These are phyloP conservation scores for Colletotrichum viniferum DNA, from an alignment of 2,329 filamentous ascomycete species.

Conservation along the genomic window DNA sequence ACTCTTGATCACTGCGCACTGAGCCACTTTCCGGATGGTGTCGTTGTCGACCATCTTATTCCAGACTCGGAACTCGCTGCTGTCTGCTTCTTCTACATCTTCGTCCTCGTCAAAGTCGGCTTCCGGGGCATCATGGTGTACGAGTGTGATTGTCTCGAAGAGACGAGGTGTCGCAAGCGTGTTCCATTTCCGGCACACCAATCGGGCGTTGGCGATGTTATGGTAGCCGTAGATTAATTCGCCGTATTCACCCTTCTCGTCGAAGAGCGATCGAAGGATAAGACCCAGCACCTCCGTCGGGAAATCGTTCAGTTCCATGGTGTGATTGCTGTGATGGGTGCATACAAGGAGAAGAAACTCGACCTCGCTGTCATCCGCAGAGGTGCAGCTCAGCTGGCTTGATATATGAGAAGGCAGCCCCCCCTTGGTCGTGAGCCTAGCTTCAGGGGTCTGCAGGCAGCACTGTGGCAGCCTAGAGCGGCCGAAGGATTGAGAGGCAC, in stretches of 20 bases:
- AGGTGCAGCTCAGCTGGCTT: not conserved
- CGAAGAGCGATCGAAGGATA: not conserved
- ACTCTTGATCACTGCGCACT: constrained; percentile 23
- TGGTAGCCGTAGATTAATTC: not conserved
- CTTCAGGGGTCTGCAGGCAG: not conserved
- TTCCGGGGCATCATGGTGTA: not conserved
- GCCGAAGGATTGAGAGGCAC: not conserved
- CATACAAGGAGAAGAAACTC: not conserved
- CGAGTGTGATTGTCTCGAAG: constrained; percentile 7
- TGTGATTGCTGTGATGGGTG: not conserved
- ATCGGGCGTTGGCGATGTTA: constrained; percentile 11
- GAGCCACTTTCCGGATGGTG: not conserved
- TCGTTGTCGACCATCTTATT: not conserved
- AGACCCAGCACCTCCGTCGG: not conserved
- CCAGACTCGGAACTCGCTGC: not conserved
- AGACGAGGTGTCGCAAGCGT: not conserved
- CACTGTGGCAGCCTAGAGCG: not conserved
- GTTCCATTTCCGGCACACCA: constrained; percentile 24
- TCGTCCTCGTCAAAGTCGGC: not conserved
- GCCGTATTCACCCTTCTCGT: not conserved
- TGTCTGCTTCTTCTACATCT: not conserved
- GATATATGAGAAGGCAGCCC: not conserved
- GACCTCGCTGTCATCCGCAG: not conserved
- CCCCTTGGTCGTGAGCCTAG: not conserved
- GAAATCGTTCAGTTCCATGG: not conserved